Evolutionary conservation across 257 asterid species (phyloP).

Genomic region (Leonotis leonurus): DNA sequence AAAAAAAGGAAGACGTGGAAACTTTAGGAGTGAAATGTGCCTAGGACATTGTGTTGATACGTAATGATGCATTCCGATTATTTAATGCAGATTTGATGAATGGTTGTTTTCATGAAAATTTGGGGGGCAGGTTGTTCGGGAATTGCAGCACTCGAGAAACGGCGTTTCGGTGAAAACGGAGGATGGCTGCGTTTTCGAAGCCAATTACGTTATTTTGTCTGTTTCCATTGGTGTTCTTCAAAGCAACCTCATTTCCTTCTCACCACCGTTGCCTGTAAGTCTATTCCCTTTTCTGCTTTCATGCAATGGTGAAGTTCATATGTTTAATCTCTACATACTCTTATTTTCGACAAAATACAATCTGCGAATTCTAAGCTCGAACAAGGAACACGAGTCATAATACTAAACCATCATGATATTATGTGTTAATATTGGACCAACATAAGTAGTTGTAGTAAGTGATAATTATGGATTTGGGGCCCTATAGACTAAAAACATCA

Average conservation of each 20-base stretch:
- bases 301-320: neutral
- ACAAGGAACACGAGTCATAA: too few species aligned
- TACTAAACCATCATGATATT: neutral
- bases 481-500: neutral
- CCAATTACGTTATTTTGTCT: slow-evolving; percentile 75
- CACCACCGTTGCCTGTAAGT: slow-evolving; percentile 76
- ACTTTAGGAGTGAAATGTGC: neutral
- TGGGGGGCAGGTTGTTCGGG: slow-evolving; percentile 74
- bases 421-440: neutral
- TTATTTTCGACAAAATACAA: neutral
- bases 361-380: neutral
- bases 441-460: neutral
- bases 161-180: slow-evolving; percentile 72
- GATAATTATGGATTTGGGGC: neutral
- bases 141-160: slow-evolving; percentile 78
- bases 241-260: slow-evolving; percentile 62
- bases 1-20: neutral
- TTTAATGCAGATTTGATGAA: slow-evolving; percentile 22
- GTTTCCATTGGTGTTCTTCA: slow-evolving; percentile 94
- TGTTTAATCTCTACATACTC: neutral
- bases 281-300: neutral
- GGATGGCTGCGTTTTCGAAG: slow-evolving; percentile 82
- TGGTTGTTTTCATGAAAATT: slow-evolving; percentile 25
- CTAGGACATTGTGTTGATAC: slow-evolving; percentile 13
- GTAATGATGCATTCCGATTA: neutral